Conservation (phyloP, 176 grass and related monocot genomes). For the Ampelocalamus luodianensis region DNA sequence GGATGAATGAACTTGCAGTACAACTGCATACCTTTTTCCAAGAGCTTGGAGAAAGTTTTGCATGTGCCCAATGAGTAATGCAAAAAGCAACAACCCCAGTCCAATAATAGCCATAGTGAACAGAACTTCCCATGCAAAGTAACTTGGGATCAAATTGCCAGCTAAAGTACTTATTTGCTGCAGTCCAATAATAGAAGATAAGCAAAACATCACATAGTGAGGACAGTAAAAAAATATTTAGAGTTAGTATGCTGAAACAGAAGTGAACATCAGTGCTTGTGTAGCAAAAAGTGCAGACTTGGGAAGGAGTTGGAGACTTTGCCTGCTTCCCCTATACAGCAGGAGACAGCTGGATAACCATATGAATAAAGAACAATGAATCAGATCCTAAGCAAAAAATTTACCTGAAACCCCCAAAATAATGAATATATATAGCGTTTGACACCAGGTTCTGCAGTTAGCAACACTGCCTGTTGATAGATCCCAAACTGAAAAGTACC, state of each 20-base stretch:
- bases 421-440: conserved; percentile 79
- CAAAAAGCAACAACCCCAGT: conserved; percentile 79
- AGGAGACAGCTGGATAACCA: not conserved
- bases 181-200: conserved; percentile 18
- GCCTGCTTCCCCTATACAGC: not conserved
- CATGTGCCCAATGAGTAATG: conserved; percentile 85
- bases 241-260: not conserved
- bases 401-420: conserved; percentile 98
- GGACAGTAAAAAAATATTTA: not conserved
- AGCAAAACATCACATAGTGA: not conserved
- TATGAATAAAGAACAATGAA: not conserved
- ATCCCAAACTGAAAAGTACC: conserved; percentile 72
- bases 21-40: conserved; percentile 66
- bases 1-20: not conserved
- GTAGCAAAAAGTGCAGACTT: not conserved
- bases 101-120: conserved; percentile 96
- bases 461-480: conserved; percentile 66
- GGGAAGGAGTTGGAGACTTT: not conserved
- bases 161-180: conserved; percentile 99
- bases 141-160: conserved; percentile 81
- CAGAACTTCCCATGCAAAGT: conserved; percentile 82
- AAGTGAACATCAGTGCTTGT: not conserved
- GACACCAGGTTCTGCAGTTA: conserved; percentile 58
- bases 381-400: not conserved
- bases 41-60: conserved; percentile 97